A percentile compares a stretch with the other conserved stretches of the same genome.
Conservation (phyloP, 352 stramenopile species). For the Phytopythium litorale region DNA sequence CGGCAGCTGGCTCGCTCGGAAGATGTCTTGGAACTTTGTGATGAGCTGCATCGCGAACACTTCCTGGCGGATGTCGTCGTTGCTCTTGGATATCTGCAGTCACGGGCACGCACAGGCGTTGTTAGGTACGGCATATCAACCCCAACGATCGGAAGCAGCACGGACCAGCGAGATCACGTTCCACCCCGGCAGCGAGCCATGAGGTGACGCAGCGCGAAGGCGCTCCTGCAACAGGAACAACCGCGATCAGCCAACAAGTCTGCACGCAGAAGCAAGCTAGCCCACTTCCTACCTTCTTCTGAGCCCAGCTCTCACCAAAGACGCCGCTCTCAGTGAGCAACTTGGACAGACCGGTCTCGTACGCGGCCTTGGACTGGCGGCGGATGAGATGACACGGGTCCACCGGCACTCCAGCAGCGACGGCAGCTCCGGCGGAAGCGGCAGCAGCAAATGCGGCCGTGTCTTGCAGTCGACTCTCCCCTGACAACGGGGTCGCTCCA, state of each 20-base stretch:
- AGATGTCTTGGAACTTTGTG: constrained; percentile 91
- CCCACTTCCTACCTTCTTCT: constrained; percentile 74
- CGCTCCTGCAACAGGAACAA: constrained; percentile 36
- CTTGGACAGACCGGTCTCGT: constrained; percentile 65
- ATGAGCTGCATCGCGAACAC: constrained; percentile 96
- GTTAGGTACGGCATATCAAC: constrained; percentile 3
- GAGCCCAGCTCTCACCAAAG: constrained; percentile 94
- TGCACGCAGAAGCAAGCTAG: neutral
- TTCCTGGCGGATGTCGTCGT: constrained; percentile 96
- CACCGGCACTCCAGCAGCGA: neutral
- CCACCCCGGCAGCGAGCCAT: constrained; percentile 86
- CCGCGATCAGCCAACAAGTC: neutral
- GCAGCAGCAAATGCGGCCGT: neutral
- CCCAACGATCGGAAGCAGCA: neutral
- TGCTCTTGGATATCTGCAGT: constrained; percentile 93
- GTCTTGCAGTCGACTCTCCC: constrained; percentile 10
- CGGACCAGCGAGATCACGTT: constrained; percentile 88
- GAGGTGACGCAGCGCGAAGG: constrained; percentile 82
- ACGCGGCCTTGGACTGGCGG: constrained; percentile 52
- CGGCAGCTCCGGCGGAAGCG: neutral
- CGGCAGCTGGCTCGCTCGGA: constrained; percentile 85
- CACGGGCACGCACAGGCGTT: neutral
- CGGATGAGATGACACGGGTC: constrained; percentile 34
- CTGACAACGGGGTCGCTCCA: constrained; percentile 7
- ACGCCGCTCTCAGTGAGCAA: constrained; percentile 47